Conservation (phyloP, 73 alveolate genomes). For the Uronychia binucleata region DNA sequence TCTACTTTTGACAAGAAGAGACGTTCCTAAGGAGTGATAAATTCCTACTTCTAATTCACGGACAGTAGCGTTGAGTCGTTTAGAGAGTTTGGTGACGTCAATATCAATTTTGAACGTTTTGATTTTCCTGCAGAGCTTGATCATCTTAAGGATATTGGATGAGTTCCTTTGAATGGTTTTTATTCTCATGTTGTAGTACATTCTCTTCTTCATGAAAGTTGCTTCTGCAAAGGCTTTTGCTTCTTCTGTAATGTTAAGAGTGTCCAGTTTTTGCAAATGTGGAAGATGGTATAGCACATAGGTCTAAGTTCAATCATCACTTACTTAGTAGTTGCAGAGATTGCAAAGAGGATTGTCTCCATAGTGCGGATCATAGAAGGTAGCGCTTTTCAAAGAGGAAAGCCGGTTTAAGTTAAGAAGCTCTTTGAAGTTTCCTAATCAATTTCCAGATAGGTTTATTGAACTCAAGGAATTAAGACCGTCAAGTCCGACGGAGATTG, state of each 20-base stretch:
- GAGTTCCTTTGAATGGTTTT: conserved; percentile 2
- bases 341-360: conserved; percentile 4
- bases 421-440: conserved; percentile 13
- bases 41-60: background rate
- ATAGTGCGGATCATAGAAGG: conserved; percentile 10
- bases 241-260: conserved; percentile 59
- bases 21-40: background rate
- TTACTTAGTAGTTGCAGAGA: conserved; percentile 13
- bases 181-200: conserved; percentile 24
- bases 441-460: background rate
- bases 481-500: background rate
- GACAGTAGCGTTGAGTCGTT: background rate
- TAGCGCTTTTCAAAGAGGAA: background rate
- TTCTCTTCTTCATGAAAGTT: conserved; percentile 70
- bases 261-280: conserved; percentile 50
- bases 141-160: background rate
- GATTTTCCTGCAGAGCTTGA: background rate
- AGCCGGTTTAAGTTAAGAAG: conserved; percentile 4
- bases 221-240: conserved; percentile 66
- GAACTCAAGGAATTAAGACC: background rate
- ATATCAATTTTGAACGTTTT: conserved; percentile 4
- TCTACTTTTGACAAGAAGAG: background rate
- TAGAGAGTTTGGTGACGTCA: background rate
- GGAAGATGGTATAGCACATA: conserved; percentile 65
- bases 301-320: too few relatives aligned